Base-by-base conservation (phyloP, 1,139 yeast species). In the Protomyces gravidus region DNA sequence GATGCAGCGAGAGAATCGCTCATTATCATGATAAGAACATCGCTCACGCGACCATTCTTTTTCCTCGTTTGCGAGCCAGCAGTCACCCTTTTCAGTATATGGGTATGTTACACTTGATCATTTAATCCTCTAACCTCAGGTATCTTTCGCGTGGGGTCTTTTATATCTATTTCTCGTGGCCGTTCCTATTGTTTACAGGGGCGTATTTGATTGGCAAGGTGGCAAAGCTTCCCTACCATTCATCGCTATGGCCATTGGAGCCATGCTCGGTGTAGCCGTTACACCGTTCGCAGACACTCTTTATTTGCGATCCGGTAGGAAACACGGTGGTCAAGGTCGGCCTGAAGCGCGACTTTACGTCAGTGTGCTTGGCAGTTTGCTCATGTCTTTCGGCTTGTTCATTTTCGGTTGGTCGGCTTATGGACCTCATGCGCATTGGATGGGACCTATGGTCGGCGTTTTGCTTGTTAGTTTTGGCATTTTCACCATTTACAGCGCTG, bases 311-410 rank as follows among this genome's bases (percentile, higher is more conserved):
- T 46, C 53, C 66, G 72, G 71, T 17, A 72, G 67, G 2, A 72
- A 67, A 1, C 80, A 81, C 66, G 79, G 77, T 46, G 85, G 84
- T 52, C 78, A 77, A 64, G 83, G 85, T 19, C 77, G 83, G 11
- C 95, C 96, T 0, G 96, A 89, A 71, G 85, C 82, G 45, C 82
- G 96, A 72, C 75, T 89, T 64, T 82, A 83, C 9, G 83, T 90
- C 23, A 82, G 86, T 85, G 79, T 86, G 73, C 70, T 78, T 55
- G 90, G 88, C 47, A 83, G 89, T 1, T 70, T 84, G 27, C 78
- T 81, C 17, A 74, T 86, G 63, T 89, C 90, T 21, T 75, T 82
- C 50, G 78, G 88, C 0, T 75, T 86, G 63, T 86, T 87, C 72
- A 86, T 94, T 94, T 76, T 86, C 63, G 95, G 85, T 13, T 86